Conservation (phyloP, 306 rosid genomes). For the Cajanus cajan region DNA sequence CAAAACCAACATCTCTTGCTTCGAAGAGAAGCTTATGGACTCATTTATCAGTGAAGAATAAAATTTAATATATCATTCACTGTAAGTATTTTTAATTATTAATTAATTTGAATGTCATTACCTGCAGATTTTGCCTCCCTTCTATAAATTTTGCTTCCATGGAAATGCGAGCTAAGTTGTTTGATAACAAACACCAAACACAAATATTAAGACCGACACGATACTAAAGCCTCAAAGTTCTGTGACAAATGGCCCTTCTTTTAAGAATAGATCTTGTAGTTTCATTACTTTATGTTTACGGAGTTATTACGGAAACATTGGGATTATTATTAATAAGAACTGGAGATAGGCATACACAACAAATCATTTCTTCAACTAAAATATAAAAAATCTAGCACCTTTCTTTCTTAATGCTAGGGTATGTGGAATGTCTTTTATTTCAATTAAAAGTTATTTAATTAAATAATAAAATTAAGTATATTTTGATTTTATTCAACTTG, state of each 20-base stretch:
- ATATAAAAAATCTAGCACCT: background rate
- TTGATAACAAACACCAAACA: slow-evolving; percentile 31
- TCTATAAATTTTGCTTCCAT: slow-evolving; percentile 25
- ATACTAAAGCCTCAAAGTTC: slow-evolving; percentile 51
- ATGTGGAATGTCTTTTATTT: too few species aligned
- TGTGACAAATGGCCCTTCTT: slow-evolving; percentile 56
- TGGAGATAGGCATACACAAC: too few species aligned
- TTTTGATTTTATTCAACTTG: too few species aligned
- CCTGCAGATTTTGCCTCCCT: background rate
- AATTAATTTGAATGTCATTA: background rate
- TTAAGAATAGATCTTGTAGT: slow-evolving; percentile 47
- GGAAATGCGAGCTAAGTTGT: slow-evolving; percentile 54
- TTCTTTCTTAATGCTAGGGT: background rate
- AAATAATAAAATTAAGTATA: too few species aligned
- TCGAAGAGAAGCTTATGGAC: slow-evolving; percentile 48
- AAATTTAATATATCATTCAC: background rate
- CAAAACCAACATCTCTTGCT: slow-evolving; percentile 74
- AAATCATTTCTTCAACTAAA: background rate
- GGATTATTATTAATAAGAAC: background rate
- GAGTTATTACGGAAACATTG: slow-evolving; percentile 32
- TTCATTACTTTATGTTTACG: slow-evolving; percentile 1
- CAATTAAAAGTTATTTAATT: too few species aligned
- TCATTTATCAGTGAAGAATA: slow-evolving; percentile 20
- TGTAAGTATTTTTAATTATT: background rate
- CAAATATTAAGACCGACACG: slow-evolving; percentile 31